Evolutionary conservation across 2,329 filamentous ascomycete species (phyloP).

Genomic region (Penicillium hordei): DNA sequence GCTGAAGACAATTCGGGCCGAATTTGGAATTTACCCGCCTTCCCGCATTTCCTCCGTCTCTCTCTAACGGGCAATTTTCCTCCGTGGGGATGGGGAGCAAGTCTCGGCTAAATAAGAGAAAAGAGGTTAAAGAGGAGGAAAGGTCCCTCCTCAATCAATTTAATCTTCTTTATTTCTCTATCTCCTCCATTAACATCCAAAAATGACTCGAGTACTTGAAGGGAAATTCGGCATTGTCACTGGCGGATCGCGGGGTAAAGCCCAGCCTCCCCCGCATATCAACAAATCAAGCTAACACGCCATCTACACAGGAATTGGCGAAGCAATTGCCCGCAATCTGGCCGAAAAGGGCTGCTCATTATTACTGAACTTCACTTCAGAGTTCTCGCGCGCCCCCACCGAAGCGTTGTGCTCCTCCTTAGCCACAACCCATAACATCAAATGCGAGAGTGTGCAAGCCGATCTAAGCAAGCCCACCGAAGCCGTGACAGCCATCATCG

Average conservation of each 20-base stretch:
- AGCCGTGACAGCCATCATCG: constrained; percentile 57
- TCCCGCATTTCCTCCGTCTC: constrained; percentile 10
- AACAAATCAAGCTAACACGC: constrained; percentile 3
- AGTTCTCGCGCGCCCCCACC: constrained; percentile 56
- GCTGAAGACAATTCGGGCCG: constrained; percentile 2
- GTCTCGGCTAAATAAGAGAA: constrained; percentile 19
- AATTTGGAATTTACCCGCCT: constrained; percentile 4
- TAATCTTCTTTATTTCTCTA: background rate
- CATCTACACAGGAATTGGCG: constrained; percentile 65
- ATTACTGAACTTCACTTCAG: constrained; percentile 70
- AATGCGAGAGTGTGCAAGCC: constrained; percentile 65
- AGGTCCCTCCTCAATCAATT: background rate
- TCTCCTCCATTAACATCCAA: background rate
- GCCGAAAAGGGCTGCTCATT: constrained; percentile 69
- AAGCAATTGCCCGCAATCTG: constrained; percentile 67
- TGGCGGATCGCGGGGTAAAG: constrained; percentile 71
- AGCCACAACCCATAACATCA: constrained; percentile 57
- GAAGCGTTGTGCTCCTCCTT: constrained; percentile 59
- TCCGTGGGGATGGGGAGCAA: constrained; percentile 17
- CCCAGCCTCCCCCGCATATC: constrained; percentile 1
- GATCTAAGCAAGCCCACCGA: constrained; percentile 66
- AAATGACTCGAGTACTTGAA: constrained; percentile 51
- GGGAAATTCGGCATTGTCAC: constrained; percentile 79
- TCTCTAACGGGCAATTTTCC: constrained; percentile 30
- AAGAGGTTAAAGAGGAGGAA: constrained; percentile 9